A percentile compares a stretch with the other conserved stretches of the same genome.
Evolutionary conservation across 2,329 filamentous ascomycete genomes (phyloP).

Genomic region (Albifimbria verrucaria): DNA sequence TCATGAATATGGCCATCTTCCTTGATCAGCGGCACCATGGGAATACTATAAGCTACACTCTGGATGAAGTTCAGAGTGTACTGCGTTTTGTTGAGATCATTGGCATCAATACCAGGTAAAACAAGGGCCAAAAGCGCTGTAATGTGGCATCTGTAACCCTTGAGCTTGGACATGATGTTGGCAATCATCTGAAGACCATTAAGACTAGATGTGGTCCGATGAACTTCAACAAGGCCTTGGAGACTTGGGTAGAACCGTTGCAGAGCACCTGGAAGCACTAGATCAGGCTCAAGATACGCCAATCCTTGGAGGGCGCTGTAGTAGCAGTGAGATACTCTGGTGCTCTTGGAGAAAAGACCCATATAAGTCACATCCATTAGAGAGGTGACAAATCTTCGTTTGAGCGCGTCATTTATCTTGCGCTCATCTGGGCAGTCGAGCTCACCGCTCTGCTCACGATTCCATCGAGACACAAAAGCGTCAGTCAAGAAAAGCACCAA

Average conservation of each 20-base stretch:
- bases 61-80: slow-evolving; percentile 95
- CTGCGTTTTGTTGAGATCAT: slow-evolving; percentile 94
- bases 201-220: slow-evolving; percentile 90
- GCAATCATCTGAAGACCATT: slow-evolving; percentile 89
- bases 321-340: slow-evolving; percentile 86
- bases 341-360: slow-evolving; percentile 96
- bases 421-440: slow-evolving; percentile 80
- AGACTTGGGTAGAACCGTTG: slow-evolving; percentile 96
- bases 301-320: slow-evolving; percentile 86
- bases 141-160: slow-evolving; percentile 95
- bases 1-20: slow-evolving; percentile 66
- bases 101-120: slow-evolving; percentile 93
- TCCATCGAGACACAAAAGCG: slow-evolving; percentile 97
- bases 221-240: slow-evolving; percentile 94
- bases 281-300: slow-evolving; percentile 83
- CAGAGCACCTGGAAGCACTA: slow-evolving; percentile 88
- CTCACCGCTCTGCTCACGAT: slow-evolving; percentile 89
- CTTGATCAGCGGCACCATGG: slow-evolving; percentile 69
- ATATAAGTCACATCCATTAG: slow-evolving; percentile 94
- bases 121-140: slow-evolving; percentile 91
- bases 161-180: slow-evolving; percentile 85
- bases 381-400: slow-evolving; percentile 83
- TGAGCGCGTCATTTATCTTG: slow-evolving; percentile 75
- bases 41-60: slow-evolving; percentile 92
- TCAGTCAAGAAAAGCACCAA: slow-evolving; percentile 90